phyloP scores from a whole-genome alignment of 257 asterid species.

The Ilex aquifolium region DNA sequence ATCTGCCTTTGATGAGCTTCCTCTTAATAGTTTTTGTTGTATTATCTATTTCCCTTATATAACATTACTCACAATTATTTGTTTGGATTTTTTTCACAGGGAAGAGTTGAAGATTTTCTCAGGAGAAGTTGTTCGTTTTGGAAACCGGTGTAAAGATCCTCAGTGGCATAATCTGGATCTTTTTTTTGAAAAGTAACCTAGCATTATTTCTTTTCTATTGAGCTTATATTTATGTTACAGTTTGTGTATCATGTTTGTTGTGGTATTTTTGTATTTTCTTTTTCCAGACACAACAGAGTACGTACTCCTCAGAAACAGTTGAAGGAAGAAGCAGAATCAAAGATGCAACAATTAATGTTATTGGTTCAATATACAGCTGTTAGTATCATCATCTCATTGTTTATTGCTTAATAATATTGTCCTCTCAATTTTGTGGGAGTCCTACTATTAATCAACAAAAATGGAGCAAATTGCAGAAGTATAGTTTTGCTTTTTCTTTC shows the following conservation, averaged over 20 bases:
- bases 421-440: slow-evolving; percentile 1
- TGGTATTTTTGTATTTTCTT: slow-evolving; percentile 7
- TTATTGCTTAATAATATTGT: slow-evolving; percentile 1
- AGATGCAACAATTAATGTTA: slow-evolving; percentile 62
- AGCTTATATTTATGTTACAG: background rate
- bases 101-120: slow-evolving; percentile 70
- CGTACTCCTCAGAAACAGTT: slow-evolving; percentile 49
- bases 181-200: slow-evolving; percentile 64
- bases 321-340: slow-evolving; percentile 52
- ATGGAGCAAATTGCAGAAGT: background rate
- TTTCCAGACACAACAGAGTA: slow-evolving; percentile 59
- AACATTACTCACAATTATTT: too few species aligned
- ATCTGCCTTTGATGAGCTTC: background rate
- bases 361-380: slow-evolving; percentile 74
- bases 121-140: slow-evolving; percentile 81
- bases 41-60: background rate
- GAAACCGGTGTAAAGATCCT: slow-evolving; percentile 80
- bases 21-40: slow-evolving; percentile 1
- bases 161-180: slow-evolving; percentile 90
- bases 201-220: background rate
- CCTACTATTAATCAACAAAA: too few species aligned
- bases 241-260: background rate
- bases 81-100: slow-evolving; percentile 23
- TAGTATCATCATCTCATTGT: slow-evolving; percentile 26
- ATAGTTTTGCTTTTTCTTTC: background rate